phyloP scores from a whole-genome alignment of 2,329 filamentous ascomycete species.

The Colletotrichum tamarilloi region DNA sequence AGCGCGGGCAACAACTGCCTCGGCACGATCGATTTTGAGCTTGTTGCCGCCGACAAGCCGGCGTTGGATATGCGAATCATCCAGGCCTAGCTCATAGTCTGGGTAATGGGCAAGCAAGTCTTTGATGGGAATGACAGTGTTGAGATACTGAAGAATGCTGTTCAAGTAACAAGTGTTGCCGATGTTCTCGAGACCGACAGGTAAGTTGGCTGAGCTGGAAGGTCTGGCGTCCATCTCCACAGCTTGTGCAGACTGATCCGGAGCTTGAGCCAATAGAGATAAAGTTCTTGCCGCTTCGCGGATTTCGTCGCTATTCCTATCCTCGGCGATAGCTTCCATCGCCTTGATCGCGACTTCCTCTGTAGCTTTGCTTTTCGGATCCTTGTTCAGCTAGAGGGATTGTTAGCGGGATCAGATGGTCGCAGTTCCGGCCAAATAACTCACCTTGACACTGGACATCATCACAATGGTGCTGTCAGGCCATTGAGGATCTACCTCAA shows the following conservation, averaged over 20 bases:
- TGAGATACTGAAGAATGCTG: slow-evolving; percentile 94
- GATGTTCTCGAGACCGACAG: slow-evolving; percentile 90
- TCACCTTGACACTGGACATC: slow-evolving; percentile 31
- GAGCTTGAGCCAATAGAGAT: neutral
- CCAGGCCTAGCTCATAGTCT: slow-evolving; percentile 74
- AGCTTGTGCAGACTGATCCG: neutral
- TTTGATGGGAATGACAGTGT: slow-evolving; percentile 84
- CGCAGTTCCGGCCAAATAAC: neutral
- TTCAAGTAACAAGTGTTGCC: slow-evolving; percentile 99
- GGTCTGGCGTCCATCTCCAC: neutral
- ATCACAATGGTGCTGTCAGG: slow-evolving; percentile 18
- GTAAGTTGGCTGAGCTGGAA: slow-evolving; percentile 58
- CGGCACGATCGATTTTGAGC: slow-evolving; percentile 62
- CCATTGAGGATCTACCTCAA: slow-evolving; percentile 24
- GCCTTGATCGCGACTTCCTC: slow-evolving; percentile 18
- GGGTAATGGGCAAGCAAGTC: slow-evolving; percentile 84
- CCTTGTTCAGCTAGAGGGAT: slow-evolving; percentile 15
- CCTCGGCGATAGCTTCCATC: slow-evolving; percentile 18
- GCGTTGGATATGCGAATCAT: slow-evolving; percentile 69
- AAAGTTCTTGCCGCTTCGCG: neutral
- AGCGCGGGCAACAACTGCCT: slow-evolving; percentile 74
- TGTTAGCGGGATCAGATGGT: neutral
- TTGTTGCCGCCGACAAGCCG: slow-evolving; percentile 80
- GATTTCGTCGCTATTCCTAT: slow-evolving; percentile 23
- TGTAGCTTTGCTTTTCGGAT: slow-evolving; percentile 17